A percentile compares a stretch with the other conserved stretches of the same genome.
Conservation (phyloP, 2,329 filamentous ascomycete genomes). For the Pseudogymnoascus sp. region DNA sequence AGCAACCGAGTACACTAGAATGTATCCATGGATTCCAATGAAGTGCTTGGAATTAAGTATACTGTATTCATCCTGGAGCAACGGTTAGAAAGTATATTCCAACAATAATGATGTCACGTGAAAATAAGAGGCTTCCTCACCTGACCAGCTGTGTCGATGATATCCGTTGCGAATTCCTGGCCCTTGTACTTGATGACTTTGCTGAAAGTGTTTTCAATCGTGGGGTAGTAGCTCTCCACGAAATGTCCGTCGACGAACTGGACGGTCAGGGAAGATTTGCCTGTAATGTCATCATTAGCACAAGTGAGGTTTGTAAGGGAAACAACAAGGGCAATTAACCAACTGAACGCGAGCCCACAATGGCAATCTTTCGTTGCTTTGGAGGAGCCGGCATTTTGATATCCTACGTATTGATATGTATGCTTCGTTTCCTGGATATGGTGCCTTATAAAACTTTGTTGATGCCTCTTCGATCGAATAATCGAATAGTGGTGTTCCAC, state of each 20-base stretch:
- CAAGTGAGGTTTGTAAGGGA: slow-evolving; percentile 1
- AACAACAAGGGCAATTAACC: slow-evolving; percentile 47
- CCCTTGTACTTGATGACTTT: slow-evolving; percentile 89
- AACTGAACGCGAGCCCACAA: slow-evolving; percentile 89
- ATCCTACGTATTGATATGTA: slow-evolving; percentile 1
- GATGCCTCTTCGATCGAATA: slow-evolving; percentile 1
- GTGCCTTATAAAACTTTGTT: background rate
- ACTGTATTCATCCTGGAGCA: slow-evolving; percentile 81
- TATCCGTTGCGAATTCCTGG: slow-evolving; percentile 91
- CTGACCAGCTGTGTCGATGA: slow-evolving; percentile 95
- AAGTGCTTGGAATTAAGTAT: slow-evolving; percentile 98
- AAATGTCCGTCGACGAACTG: slow-evolving; percentile 97
- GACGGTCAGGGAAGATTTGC: slow-evolving; percentile 94
- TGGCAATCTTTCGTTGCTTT: slow-evolving; percentile 91
- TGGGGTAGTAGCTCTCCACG: slow-evolving; percentile 97
- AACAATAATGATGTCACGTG: slow-evolving; percentile 14
- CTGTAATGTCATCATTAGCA: slow-evolving; percentile 38
- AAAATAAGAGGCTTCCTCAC: slow-evolving; percentile 38
- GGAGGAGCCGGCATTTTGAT: slow-evolving; percentile 30
- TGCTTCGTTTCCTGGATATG: slow-evolving; percentile 5
- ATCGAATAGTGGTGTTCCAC: background rate
- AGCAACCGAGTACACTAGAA: slow-evolving; percentile 96
- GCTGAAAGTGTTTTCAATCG: slow-evolving; percentile 97
- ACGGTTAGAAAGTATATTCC: slow-evolving; percentile 16
- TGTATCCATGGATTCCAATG: slow-evolving; percentile 97